A percentile compares a stretch with the other conserved stretches of the same genome.
Evolutionary conservation across 78 protist species (phyloP).

Genomic region (Dictyostelium brefeldianum): DNA sequence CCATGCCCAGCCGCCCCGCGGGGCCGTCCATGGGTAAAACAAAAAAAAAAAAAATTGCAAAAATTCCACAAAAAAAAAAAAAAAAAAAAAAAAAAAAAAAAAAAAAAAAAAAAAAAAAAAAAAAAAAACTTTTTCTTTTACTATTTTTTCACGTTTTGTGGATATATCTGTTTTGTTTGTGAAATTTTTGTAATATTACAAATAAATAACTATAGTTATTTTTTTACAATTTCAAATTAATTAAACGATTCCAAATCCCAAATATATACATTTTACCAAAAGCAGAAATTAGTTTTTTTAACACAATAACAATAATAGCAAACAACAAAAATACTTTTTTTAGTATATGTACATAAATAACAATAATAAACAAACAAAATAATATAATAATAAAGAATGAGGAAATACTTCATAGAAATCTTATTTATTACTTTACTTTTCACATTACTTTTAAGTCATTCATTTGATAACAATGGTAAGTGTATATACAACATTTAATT

Average conservation of each 20-base stretch:
- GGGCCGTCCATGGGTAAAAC: too few species aligned
- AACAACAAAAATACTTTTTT: background rate
- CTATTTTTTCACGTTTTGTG: background rate
- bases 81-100: background rate
- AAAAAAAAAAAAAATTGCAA: too few species aligned
- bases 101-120: background rate
- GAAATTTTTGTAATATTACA: too few species aligned
- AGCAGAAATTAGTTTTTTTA: too few species aligned
- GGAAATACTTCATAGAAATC: background rate
- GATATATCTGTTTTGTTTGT: background rate
- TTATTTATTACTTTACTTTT: background rate
- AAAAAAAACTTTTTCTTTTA: background rate
- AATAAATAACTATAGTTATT: too few species aligned
- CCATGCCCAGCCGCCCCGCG: too few species aligned
- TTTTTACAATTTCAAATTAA: too few species aligned
- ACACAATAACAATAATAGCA: background rate
- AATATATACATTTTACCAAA: too few species aligned
- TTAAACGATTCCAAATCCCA: too few species aligned
- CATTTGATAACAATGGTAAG: background rate
- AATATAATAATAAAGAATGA: background rate
- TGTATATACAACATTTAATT: background rate
- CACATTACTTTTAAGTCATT: background rate
- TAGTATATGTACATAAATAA: background rate
- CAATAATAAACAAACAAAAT: background rate
- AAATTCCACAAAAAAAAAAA: too few species aligned